Base-by-base conservation (phyloP, 805 yeast species). In the Tetrapisispora namnaoensis region DNA sequence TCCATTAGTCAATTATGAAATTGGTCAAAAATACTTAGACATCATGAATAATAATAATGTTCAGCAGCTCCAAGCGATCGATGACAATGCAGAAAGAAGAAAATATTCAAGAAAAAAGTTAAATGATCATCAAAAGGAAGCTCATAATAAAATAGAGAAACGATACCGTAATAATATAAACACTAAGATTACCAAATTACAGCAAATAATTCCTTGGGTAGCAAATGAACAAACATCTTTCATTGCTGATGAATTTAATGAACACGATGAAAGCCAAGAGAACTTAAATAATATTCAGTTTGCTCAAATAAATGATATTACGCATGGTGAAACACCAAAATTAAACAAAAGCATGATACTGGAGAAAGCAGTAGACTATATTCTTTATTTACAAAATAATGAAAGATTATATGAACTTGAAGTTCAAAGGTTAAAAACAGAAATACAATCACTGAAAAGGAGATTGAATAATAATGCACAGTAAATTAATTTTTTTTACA, bases 131-230 rank as follows among this genome's bases (percentile, higher is more conserved):
- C 88, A 82, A 65, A 80, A 82, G 55, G 78, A 78, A 56, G 86
- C 86, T 0, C 90, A 83, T 60, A 82, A 82, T 67, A 79, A 78
- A 63, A 80, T 83, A 53, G 89, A 83, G 59, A 80, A 82, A 60
- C 75, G 82, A 51, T 82, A 83, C 63, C 70, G 88, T 61, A 81
- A 80, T 51, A 82, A 82, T 62, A 81, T 83, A 62, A 82, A 82
- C 60, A 78, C 84, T 13, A 82, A 81, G 61, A 83, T 83, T 49
- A 84, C 84, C 4, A 79, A 80, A 30, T 65, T 82, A 47, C 86
- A 81, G 59, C 76, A 75, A 56, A 71, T 82, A 22, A 82, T 83
- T 35, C 89, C 89, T 13, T 77, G 83, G 79, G 77, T 81, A 47
- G 76, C 82, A 3, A 65, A 71, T 45, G 85, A 80, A 51, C 76